Conservation (phyloP, 208 protist genomes). For the Wallacemonas collosoma region DNA sequence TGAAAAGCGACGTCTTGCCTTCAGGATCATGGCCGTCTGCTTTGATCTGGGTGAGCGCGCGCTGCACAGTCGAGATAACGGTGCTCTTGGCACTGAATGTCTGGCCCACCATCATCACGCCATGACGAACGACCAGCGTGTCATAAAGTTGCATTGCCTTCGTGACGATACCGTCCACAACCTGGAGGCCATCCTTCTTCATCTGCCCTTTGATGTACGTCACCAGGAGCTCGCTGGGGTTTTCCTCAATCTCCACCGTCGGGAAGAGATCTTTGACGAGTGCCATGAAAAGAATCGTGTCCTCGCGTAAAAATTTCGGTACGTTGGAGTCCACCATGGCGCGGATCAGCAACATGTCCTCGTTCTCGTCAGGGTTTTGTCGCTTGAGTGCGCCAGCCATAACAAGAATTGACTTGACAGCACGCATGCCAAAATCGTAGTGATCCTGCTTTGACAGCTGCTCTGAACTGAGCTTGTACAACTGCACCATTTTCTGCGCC, state of each 20-base stretch:
- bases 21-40: conserved; percentile 73
- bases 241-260: conserved; percentile 81
- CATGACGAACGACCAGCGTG: conserved; percentile 91
- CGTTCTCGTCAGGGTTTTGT: conserved; percentile 84
- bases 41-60: conserved; percentile 81
- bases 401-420: conserved; percentile 96
- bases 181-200: conserved; percentile 64
- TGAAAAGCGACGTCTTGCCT: conserved; percentile 73
- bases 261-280: conserved; percentile 95
- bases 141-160: conserved; percentile 95
- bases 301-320: conserved; percentile 95
- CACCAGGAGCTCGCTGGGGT: conserved; percentile 78
- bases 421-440: conserved; percentile 97
- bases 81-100: conserved; percentile 95
- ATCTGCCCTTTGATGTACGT: conserved; percentile 78
- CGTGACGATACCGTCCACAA: conserved; percentile 83
- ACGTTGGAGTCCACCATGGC: conserved; percentile 95
- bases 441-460: conserved; percentile 96
- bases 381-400: conserved; percentile 94
- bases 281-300: conserved; percentile 94
- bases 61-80: conserved; percentile 76
- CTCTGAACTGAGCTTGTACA: conserved; percentile 96
- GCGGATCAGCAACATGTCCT: conserved; percentile 95
- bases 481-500: conserved; percentile 96
- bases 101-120: conserved; percentile 96